Conservation (phyloP, 176 grass and related monocot species). For the Tillandsia leiboldiana region DNA sequence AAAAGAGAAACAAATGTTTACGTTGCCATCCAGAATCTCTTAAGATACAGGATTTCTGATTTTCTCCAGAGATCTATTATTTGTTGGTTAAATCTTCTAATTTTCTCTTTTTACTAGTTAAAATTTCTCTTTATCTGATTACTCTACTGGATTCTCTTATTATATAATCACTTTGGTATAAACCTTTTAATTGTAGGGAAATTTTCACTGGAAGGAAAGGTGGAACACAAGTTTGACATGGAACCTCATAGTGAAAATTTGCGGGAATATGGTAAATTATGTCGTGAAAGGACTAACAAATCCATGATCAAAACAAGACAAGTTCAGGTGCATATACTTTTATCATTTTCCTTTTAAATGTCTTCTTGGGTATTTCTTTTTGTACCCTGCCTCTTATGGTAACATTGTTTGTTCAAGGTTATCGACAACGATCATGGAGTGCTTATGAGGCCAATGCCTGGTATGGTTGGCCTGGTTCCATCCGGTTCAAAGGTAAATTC, state of each 20-base stretch:
- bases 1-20: no score
- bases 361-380: conserved; percentile 13
- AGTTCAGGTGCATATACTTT: conserved; percentile 53
- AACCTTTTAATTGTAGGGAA: conserved; percentile 37
- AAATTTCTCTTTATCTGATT: not conserved
- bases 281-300: conserved; percentile 81
- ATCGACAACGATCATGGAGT: conserved; percentile 69
- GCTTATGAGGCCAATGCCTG: conserved; percentile 85
- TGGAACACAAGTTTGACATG: conserved; percentile 92
- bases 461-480: conserved; percentile 59
- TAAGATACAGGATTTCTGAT: no score
- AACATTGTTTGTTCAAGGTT: conserved; percentile 33
- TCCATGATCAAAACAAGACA: conserved; percentile 81
- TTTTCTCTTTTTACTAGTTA: not conserved
- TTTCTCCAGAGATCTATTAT: no score
- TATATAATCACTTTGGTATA: not conserved
- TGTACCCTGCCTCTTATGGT: not conserved
- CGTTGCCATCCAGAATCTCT: no score
- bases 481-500: conserved; percentile 65
- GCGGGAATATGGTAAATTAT: conserved; percentile 67
- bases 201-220: conserved; percentile 73
- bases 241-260: conserved; percentile 89
- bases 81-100: no score
- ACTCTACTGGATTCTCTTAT: no score
- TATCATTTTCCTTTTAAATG: conserved; percentile 12